Base-by-base conservation (phyloP, 768 basidiomycete species). In the Boletus sp. region DNA sequence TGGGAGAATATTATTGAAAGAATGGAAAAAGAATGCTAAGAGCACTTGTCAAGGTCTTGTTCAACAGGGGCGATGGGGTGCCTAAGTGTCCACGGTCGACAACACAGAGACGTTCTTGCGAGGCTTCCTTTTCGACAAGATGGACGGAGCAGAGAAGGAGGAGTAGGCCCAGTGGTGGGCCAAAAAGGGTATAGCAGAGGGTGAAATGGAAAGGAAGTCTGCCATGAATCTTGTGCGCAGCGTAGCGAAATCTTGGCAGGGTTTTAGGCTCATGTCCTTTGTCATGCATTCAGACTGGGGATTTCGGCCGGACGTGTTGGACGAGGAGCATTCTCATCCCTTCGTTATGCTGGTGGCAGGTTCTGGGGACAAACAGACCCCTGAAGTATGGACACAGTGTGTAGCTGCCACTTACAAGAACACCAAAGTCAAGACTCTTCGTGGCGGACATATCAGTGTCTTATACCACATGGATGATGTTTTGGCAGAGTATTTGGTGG, bases 271-370 rank as follows among this genome's bases (percentile, higher is more conserved):
- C 43, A 59, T 74, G 49, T 51, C 75, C 7, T 58, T 67, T 30
- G 64, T 80, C 29, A 66, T 79, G 47, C 78, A 83, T 43, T 74
- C 77, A 14, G 78, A 78, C 51, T 84, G 83, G 81, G 81, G 75
- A 7, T 81, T 77, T 57, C 58, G 57, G 14, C 77, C 78, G 4
- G 66, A 71, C 35, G 58, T 58, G 5, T 66, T 82, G 47, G 77
- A 82, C 54, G 77, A 75, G 29, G 74, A 72, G 23, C 77, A 81
- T 58, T 69, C 72, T 49, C 66, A 63, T 34, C 75, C 77, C 30
- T 75, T 72, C 3, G 76, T 85, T 23, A 61, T 81, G 50, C 54
- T 85, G 25, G 73, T 78, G 32, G 61, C 76, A 4, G 69, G 76
- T n/a, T 47, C 67, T 45, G 73, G 68, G 34, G 83, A 84, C 54